Evolutionary conservation across 2,329 filamentous ascomycete genomes (phyloP).

Genomic region (Aspergillus floridensis): DNA sequence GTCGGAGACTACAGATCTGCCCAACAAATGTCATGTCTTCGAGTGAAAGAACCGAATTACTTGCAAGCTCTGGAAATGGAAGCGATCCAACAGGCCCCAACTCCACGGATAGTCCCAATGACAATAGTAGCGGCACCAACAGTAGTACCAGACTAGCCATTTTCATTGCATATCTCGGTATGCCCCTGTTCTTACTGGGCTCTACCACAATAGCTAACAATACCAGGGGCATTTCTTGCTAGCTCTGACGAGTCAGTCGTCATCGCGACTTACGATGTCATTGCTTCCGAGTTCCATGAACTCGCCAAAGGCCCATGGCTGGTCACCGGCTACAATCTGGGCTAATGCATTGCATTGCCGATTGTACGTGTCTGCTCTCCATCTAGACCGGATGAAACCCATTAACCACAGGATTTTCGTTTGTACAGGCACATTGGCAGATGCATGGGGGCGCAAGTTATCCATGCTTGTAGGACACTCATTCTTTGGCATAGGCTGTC

Average conservation of each 20-base stretch:
- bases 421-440: background rate
- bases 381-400: background rate
- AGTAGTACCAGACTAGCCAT: background rate
- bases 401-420: background rate
- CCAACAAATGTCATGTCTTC: too few species aligned
- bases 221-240: slow-evolving; percentile 1
- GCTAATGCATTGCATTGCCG: slow-evolving; percentile 3
- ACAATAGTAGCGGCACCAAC: too few species aligned
- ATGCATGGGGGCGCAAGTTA: background rate
- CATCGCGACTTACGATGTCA: slow-evolving; percentile 2
- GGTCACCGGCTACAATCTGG: slow-evolving; percentile 1
- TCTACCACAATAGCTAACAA: background rate
- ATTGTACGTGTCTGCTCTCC: background rate
- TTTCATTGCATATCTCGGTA: slow-evolving; percentile 3
- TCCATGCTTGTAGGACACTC: background rate
- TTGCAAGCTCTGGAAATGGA: too few species aligned
- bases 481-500: background rate
- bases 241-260: slow-evolving; percentile 3
- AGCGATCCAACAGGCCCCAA: too few species aligned
- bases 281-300: slow-evolving; percentile 1
- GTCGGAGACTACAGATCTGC: too few species aligned
- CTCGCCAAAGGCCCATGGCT: background rate
- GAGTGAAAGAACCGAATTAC: too few species aligned
- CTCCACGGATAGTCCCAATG: too few species aligned
- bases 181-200: background rate